A percentile compares a stretch with the other conserved stretches of the same genome.
phyloP scores from a whole-genome alignment of 1,284 basidiomycete species.

The Sanghuangporus sanghuang region DNA sequence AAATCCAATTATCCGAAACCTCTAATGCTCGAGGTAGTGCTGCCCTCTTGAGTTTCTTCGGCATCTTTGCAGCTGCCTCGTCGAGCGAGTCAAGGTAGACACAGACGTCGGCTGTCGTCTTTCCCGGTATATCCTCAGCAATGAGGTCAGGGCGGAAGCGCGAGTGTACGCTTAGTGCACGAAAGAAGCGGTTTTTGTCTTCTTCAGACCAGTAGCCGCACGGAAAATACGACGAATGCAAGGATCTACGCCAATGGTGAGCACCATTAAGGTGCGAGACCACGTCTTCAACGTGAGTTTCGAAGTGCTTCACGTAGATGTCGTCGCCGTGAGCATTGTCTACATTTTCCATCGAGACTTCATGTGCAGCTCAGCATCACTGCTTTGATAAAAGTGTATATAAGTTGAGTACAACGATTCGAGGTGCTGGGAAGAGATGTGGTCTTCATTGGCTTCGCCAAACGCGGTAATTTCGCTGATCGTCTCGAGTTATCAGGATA shows the following conservation, averaged over 20 bases:
- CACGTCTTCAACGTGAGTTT: slow-evolving; percentile 30
- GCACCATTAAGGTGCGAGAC: slow-evolving; percentile 19
- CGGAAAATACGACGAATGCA: slow-evolving; percentile 37
- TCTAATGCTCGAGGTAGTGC: slow-evolving; percentile 43
- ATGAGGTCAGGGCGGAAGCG: slow-evolving; percentile 68
- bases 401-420: too few species aligned
- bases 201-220: slow-evolving; percentile 53
- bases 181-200: slow-evolving; percentile 72
- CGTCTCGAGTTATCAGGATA: too few species aligned
- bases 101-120: slow-evolving; percentile 55
- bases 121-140: slow-evolving; percentile 55
- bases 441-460: too few species aligned
- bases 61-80: slow-evolving; percentile 25
- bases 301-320: slow-evolving; percentile 27
- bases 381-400: not conserved
- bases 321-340: not conserved
- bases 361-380: too few species aligned
- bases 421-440: too few species aligned
- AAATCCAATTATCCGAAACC: slow-evolving; percentile 55
- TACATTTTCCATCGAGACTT: slow-evolving; percentile 6
- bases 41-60: slow-evolving; percentile 11
- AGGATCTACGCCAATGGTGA: not conserved
- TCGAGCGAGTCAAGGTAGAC: slow-evolving; percentile 53
- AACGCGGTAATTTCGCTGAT: too few species aligned
- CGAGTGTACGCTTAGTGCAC: slow-evolving; percentile 56